These are phyloP conservation scores for Zea luxurians DNA, from an alignment of 176 grass and related monocot species.

Conservation along the genomic window DNA sequence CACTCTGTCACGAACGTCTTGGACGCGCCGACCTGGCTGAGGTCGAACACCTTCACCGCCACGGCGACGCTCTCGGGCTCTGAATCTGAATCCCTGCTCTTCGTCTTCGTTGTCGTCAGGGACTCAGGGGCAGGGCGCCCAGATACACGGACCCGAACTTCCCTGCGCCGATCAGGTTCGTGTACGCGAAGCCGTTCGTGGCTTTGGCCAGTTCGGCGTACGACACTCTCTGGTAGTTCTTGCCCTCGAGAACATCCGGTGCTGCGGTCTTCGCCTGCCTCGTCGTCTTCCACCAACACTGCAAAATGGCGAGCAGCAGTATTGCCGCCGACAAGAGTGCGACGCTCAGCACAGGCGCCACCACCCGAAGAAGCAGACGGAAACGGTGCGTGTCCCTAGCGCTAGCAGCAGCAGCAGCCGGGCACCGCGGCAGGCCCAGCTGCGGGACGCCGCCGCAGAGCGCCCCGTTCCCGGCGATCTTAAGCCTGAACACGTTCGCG, in stretches of 20 bases:
- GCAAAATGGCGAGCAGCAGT: neutral
- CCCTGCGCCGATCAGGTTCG: slow-evolving; percentile 43
- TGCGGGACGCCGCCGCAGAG: slow-evolving; percentile 29
- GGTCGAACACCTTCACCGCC: slow-evolving; percentile 49
- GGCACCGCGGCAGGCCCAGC: slow-evolving; percentile 28
- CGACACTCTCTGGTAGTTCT: neutral
- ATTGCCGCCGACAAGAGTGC: neutral
- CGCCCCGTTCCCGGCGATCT: slow-evolving; percentile 28
- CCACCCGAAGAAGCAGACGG: neutral
- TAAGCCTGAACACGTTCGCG: slow-evolving; percentile 32
- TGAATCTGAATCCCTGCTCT: neutral
- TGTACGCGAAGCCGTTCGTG: slow-evolving; percentile 21
- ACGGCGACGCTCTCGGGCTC: neutral
- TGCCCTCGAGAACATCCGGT: neutral
- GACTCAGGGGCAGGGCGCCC: neutral
- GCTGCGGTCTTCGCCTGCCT: neutral
- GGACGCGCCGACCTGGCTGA: slow-evolving; percentile 34
- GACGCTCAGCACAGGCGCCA: neutral
- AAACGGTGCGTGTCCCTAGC: neutral
- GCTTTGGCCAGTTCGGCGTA: slow-evolving; percentile 40
- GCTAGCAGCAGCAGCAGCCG: no score
- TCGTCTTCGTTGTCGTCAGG: neutral
- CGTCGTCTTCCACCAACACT: neutral
- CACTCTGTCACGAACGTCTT: slow-evolving; percentile 52
- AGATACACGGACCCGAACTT: slow-evolving; percentile 51